Evolutionary conservation across 345 rosid species (phyloP).

Genomic region (Tarenaya hassleriana): DNA sequence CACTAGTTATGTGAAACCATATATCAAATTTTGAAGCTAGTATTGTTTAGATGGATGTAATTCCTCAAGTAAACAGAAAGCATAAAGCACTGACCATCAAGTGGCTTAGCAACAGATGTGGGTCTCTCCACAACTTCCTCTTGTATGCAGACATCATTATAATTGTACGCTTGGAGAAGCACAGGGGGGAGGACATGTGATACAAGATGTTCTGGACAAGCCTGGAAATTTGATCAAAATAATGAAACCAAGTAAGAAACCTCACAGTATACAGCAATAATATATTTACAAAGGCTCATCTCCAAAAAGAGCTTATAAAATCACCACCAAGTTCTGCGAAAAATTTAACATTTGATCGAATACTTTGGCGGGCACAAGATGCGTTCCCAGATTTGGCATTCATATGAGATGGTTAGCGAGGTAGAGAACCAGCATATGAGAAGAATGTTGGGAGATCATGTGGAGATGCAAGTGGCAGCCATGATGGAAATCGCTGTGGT

Average conservation of each 20-base stretch:
- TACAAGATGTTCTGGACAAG: slow-evolving; percentile 56
- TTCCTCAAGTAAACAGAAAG: neutral
- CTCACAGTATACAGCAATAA: slow-evolving; percentile 30
- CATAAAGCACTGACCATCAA: slow-evolving; percentile 41
- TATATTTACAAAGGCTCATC: slow-evolving; percentile 34
- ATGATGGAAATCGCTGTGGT: slow-evolving; percentile 40
- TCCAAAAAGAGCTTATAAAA: slow-evolving; percentile 55
- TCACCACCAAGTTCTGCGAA: slow-evolving; percentile 61
- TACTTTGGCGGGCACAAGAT: slow-evolving; percentile 38
- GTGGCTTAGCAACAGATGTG: slow-evolving; percentile 59
- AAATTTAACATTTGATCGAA: slow-evolving; percentile 79
- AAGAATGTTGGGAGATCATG: slow-evolving; percentile 33
- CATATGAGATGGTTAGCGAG: slow-evolving; percentile 62
- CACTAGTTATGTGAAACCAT: too few species aligned
- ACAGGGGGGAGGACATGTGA: slow-evolving; percentile 73
- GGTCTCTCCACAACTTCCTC: slow-evolving; percentile 87
- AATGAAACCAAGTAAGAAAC: slow-evolving; percentile 4
- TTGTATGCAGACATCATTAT: slow-evolving; percentile 89
- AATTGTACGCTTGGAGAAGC: slow-evolving; percentile 89
- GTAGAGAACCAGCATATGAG: slow-evolving; percentile 24
- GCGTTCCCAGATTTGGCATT: slow-evolving; percentile 55
- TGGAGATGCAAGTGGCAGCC: slow-evolving; percentile 51
- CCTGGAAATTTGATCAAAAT: slow-evolving; percentile 48
- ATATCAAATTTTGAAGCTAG: too few species aligned
- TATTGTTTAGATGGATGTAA: too few species aligned